Base-by-base conservation (phyloP, 768 basidiomycete genomes). In the Phaffia tasmanica region DNA sequence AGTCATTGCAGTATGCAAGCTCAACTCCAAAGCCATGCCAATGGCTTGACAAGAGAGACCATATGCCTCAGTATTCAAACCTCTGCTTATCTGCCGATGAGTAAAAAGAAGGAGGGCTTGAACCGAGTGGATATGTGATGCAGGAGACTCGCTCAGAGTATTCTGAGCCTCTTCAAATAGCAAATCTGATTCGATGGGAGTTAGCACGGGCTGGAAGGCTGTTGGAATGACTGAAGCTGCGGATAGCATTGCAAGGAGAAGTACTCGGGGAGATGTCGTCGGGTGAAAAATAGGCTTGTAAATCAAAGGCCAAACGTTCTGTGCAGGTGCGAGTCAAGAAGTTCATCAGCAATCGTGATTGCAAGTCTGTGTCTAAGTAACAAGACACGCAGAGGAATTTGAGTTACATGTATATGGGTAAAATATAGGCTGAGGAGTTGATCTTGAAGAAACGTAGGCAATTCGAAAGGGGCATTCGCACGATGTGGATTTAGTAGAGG, bases 261-360 rank as follows among this genome's bases (percentile, higher is more conserved):
- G 65, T 2, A 67, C 71, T 25, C 56, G 30, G 14, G 71, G 70
- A 7, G 67, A 61, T 11, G 65, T 68, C 35, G 71, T 61, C 8
- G 69, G 68, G 65, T 72, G 70, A 64, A 74, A 74, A n/a, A 69
- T 64, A 5, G 73, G 71, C 65, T 74, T 74, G 65, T 71, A 72
- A 1, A 74, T 64, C 30, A 74, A 46, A 49, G 73, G 73, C 73
- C 73, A 74, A 62, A 72, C 70, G 63, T 74, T 74, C 72, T 74
- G 63, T 18, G 15, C 4, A 21, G 27, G n/a, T n/a, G n/a, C n/a
- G n/a, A n/a, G n/a, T n/a, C n/a, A n/a, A n/a, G n/a, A n/a, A n/a
- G n/a, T n/a, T n/a, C n/a, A n/a, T n/a, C n/a, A n/a, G n/a, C n/a
- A n/a, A n/a, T n/a, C n/a, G n/a, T n/a, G n/a, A n/a, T n/a, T n/a